Base-by-base conservation (phyloP, 495 filamentous ascomycete genomes). In the Trichocladium uniseriatum region DNA sequence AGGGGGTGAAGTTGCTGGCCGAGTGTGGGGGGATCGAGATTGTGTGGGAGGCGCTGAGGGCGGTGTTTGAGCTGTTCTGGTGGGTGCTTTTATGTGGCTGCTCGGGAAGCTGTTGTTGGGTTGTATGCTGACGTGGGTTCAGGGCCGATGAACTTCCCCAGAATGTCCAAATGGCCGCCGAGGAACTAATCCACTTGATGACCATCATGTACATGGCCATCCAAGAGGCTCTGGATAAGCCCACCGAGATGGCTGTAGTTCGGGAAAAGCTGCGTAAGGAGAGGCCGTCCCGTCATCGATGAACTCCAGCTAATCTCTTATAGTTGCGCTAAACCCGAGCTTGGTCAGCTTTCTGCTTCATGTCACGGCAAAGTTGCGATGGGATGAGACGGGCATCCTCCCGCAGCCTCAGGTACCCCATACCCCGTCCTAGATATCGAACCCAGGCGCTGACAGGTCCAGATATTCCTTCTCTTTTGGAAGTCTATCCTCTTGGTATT, bases 401-500 rank as follows among this genome's bases (percentile, higher is more conserved):
- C 66, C 66, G 9, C 65, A 67, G 43, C 61, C 63, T 16, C 64
- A 67, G 56, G 47, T 39, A 27, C 3, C 20, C 16, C 15, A 6
- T 10, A 11, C 8, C 22, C 20, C 27, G 5, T 13, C 7, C 8
- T 13, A 13, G 13, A 38, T 9, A 14, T 0, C n/a, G 21, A 6
- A 15, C 22, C 19, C 16, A 8, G 16, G 6, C 5, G 50, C 59
- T 49, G 53, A 61, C 51, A 36, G 35, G 5, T 31, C 19, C 46
- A 79, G 67, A 73, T 91, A 19, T 77, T 95, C 36, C 72, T 94
- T 5, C 66, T 95, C 15, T 79, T 89, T 20, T 97, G 94, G 94
- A 98, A 98, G 64, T 81, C 84, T 0, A 74, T 94, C 9, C 73
- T 98, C 16, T 76, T 96, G 8, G 71, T 86, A 0, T 89, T 98